A percentile compares a stretch with the other conserved stretches of the same genome.
These are phyloP conservation scores for Chaetomium sp. DNA, from an alignment of 2,329 filamentous ascomycete genomes.

Conservation along the genomic window DNA sequence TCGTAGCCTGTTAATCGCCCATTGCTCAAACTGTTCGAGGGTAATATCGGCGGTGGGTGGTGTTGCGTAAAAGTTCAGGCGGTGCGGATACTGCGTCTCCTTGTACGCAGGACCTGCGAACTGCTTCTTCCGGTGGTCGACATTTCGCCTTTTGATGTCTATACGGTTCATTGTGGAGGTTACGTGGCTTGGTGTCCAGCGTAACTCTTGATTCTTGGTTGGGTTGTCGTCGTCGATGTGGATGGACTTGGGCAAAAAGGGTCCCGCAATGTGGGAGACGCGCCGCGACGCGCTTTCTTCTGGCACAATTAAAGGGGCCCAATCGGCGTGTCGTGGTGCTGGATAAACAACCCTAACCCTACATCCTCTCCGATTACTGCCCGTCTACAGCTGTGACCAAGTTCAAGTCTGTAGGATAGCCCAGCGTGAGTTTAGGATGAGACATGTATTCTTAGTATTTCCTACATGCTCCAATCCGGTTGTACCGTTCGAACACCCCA, in stretches of 20 bases:
- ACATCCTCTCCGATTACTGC: neutral
- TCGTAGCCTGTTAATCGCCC: constrained; percentile 90
- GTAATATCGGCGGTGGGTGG: constrained; percentile 93
- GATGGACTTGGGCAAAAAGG: constrained; percentile 4
- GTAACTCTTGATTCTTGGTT: constrained; percentile 10
- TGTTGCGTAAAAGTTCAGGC: constrained; percentile 87
- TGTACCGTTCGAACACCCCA: no score
- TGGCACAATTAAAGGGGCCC: constrained; percentile 30
- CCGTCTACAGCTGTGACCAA: neutral
- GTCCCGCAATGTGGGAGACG: constrained; percentile 29
- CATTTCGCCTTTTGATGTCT: constrained; percentile 72
- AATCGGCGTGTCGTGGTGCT: constrained; percentile 18
- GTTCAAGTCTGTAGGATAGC: neutral
- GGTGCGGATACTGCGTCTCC: constrained; percentile 76
- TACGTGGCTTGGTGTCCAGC: neutral
- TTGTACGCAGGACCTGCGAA: constrained; percentile 78
- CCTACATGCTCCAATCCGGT: no score
- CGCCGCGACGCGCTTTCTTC: constrained; percentile 31
- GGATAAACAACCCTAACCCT: constrained; percentile 26
- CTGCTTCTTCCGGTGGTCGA: constrained; percentile 83
- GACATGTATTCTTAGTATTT: no score
- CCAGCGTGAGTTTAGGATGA: neutral
- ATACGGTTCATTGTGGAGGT: constrained; percentile 52
- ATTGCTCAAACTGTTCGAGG: constrained; percentile 96
- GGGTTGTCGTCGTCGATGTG: constrained; percentile 5